Conservation (phyloP, 371 early-diverging fungal species). For the Rhizopus sp. region DNA sequence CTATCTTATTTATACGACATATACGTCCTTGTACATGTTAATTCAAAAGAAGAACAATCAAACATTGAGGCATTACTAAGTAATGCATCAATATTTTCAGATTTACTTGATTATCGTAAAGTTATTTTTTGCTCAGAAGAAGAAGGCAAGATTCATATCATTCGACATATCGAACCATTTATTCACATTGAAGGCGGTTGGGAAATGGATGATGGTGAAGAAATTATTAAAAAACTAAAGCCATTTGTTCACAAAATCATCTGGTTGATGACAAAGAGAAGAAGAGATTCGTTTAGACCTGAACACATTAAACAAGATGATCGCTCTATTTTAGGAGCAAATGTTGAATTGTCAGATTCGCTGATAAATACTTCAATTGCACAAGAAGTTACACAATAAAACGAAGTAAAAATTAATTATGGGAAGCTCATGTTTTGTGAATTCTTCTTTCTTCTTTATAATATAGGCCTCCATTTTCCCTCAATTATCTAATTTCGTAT, state of each 20-base stretch:
- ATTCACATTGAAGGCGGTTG: conserved; percentile 58
- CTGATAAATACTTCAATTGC: conserved; percentile 43
- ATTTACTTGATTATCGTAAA: conserved; percentile 31
- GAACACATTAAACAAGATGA: too few species aligned
- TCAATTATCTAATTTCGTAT: too few species aligned
- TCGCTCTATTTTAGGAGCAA: conserved; percentile 34
- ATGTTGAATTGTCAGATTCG: conserved; percentile 45
- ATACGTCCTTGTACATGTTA: conserved; percentile 45
- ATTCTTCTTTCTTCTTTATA: too few species aligned
- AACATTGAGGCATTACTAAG: conserved; percentile 33
- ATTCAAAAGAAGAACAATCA: conserved; percentile 37
- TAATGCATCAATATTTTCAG: conserved; percentile 18
- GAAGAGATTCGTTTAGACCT: conserved; percentile 33
- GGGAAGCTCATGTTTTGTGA: too few species aligned
- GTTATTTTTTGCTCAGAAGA: conserved; percentile 47
- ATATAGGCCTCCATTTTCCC: too few species aligned
- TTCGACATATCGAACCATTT: conserved; percentile 48
- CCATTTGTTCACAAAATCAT: conserved; percentile 43
- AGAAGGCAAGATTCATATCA: conserved; percentile 52
- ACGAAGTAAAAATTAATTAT: too few species aligned
- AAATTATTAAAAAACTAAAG: conserved; percentile 41
- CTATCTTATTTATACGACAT: conserved; percentile 41
- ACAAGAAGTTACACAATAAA: too few species aligned
- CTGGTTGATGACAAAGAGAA: conserved; percentile 45
- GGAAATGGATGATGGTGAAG: conserved; percentile 55